Conservation (phyloP, 768 basidiomycete species). For the Boletus rubroflammeus region DNA sequence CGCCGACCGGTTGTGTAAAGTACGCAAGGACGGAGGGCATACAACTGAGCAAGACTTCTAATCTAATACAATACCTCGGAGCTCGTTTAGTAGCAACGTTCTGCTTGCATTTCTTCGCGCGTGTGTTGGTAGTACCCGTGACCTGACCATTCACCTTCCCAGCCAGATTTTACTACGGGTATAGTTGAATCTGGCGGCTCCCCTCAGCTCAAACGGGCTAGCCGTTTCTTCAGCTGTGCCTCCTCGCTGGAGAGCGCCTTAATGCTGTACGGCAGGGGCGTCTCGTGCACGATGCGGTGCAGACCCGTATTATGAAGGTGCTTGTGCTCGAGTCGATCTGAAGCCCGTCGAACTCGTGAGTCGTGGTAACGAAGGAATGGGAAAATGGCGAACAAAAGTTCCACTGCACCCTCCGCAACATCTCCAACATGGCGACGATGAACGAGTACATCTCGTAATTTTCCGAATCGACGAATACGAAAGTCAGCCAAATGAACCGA, state of each 20-base stretch:
- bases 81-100: background rate
- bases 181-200: background rate
- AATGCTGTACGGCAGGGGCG: slow-evolving; percentile 75
- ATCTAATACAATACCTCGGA: background rate
- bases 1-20: background rate
- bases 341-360: background rate
- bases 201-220: slow-evolving; percentile 19
- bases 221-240: slow-evolving; percentile 22
- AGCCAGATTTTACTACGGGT: background rate
- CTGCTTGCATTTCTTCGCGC: background rate
- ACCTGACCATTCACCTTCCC: background rate
- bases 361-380: background rate
- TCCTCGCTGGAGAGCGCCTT: slow-evolving; percentile 45
- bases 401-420: slow-evolving; percentile 83
- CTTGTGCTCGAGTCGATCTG: slow-evolving; percentile 85
- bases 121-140: background rate
- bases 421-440: slow-evolving; percentile 67
- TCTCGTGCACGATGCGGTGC: slow-evolving; percentile 82
- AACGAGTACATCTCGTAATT: slow-evolving; percentile 57
- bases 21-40: background rate
- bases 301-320: slow-evolving; percentile 92
- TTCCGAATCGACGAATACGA: slow-evolving; percentile 54
- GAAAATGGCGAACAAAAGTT: slow-evolving; percentile 68
- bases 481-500: slow-evolving; percentile 81
- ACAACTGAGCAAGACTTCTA: background rate